Evolutionary conservation across 805 yeast species (phyloP).

Genomic region (Wickerhamomyces kurtzmanii): DNA sequence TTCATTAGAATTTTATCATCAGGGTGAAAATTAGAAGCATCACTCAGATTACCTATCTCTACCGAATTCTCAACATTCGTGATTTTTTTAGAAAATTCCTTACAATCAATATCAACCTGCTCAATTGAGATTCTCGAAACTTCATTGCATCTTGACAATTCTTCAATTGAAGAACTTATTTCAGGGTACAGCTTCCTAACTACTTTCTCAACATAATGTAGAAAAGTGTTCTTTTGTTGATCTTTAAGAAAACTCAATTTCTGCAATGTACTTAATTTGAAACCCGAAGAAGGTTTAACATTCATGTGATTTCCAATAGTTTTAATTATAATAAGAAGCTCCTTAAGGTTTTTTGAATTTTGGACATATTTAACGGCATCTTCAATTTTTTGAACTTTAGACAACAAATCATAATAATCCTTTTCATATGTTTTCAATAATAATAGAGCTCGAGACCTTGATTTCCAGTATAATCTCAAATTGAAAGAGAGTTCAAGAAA

Average conservation of each 20-base stretch:
- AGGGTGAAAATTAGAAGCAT: slow-evolving; percentile 72
- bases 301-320: slow-evolving; percentile 97
- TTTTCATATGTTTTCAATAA: slow-evolving; percentile 62
- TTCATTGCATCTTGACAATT: slow-evolving; percentile 43
- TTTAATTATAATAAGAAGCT: slow-evolving; percentile 73
- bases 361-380: slow-evolving; percentile 60
- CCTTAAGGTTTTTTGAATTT: slow-evolving; percentile 56
- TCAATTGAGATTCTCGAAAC: slow-evolving; percentile 77
- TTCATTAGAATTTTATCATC: slow-evolving; percentile 58
- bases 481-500: slow-evolving; percentile 78
- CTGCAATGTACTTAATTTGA: slow-evolving; percentile 82
- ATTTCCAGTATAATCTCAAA: slow-evolving; percentile 82
- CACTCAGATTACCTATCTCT: slow-evolving; percentile 79
- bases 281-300: slow-evolving; percentile 91
- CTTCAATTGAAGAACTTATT: slow-evolving; percentile 64
- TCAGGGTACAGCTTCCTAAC: slow-evolving; percentile 82
- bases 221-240: slow-evolving; percentile 73
- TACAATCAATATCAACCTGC: slow-evolving; percentile 67
- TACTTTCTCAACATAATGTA: slow-evolving; percentile 86
- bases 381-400: slow-evolving; percentile 62
- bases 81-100: slow-evolving; percentile 48
- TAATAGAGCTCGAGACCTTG: slow-evolving; percentile 77
- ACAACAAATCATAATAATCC: slow-evolving; percentile 65
- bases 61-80: slow-evolving; percentile 66
- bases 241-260: slow-evolving; percentile 87